phyloP scores from a whole-genome alignment of 768 basidiomycete species.

The Lenzites betulinus region DNA sequence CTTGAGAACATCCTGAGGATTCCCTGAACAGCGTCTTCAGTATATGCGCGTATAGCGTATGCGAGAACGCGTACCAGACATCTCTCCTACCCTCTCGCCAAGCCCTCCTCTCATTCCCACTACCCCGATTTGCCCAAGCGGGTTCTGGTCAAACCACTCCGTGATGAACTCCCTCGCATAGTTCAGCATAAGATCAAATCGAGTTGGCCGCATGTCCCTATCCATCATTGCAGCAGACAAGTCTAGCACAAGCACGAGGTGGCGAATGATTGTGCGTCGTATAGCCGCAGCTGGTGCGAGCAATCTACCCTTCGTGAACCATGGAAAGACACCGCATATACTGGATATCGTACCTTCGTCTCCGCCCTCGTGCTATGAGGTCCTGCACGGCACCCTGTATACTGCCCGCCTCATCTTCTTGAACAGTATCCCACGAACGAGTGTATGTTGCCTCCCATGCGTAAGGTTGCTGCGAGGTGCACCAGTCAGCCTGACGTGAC shows the following conservation, averaged over 20 bases:
- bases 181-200: conserved; percentile 88
- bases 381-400: conserved; percentile 89
- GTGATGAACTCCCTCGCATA: conserved; percentile 89
- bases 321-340: conserved; percentile 9
- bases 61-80: conserved; percentile 73
- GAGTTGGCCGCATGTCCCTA: conserved; percentile 92
- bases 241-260: conserved; percentile 91
- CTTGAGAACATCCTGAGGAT: conserved; percentile 94
- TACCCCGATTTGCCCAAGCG: conserved; percentile 93
- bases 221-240: conserved; percentile 92
- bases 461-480: conserved; percentile 64
- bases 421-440: conserved; percentile 95
- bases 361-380: conserved; percentile 81
- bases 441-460: conserved; percentile 97
- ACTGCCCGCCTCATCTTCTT: conserved; percentile 93
- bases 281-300: conserved; percentile 85
- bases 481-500: no score
- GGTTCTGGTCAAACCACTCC: conserved; percentile 99
- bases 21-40: conserved; percentile 52
- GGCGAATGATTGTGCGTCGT: conserved; percentile 93
- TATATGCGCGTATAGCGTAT: neutral
- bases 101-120: conserved; percentile 91
- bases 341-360: conserved; percentile 54
- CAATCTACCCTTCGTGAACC: conserved; percentile 46
- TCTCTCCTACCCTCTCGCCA: conserved; percentile 87